Evolutionary conservation across 192 early-diverging fungal species (phyloP).

Genomic region (Entomortierella beljakovae): DNA sequence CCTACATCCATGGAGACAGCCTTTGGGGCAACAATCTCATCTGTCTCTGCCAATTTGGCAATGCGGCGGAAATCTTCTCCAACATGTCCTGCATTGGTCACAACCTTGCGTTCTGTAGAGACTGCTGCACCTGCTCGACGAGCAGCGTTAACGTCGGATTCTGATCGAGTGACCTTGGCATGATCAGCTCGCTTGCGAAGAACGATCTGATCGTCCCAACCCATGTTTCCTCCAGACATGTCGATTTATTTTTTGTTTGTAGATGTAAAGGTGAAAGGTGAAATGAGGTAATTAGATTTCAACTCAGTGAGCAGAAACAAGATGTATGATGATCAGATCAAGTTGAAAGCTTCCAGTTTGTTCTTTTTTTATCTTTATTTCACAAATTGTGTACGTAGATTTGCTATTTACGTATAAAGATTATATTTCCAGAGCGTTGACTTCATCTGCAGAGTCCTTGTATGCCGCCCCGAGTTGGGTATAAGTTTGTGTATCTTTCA

Average conservation of each 20-base stretch:
- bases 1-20: conserved; percentile 78
- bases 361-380: background rate
- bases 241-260: conserved; percentile 16
- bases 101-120: conserved; percentile 79
- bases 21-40: conserved; percentile 80
- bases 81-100: conserved; percentile 69
- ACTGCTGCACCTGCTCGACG: conserved; percentile 77
- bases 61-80: conserved; percentile 78
- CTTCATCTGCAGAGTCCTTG: conserved; percentile 40
- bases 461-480: conserved; percentile 35
- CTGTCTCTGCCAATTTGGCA: conserved; percentile 89
- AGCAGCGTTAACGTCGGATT: conserved; percentile 80
- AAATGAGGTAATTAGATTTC: background rate
- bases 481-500: conserved; percentile 38
- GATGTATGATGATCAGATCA: conserved; percentile 6
- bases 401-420: background rate
- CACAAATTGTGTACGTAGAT: background rate
- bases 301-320: background rate
- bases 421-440: conserved; percentile 37
- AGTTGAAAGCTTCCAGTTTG: conserved; percentile 3
- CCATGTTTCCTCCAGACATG: conserved; percentile 58
- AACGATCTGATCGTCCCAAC: conserved; percentile 82
- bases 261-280: conserved; percentile 5
- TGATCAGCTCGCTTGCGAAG: conserved; percentile 80
- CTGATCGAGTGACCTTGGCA: conserved; percentile 69